phyloP scores from a whole-genome alignment of 495 filamentous ascomycete species.

The Hyphodiscus hymeniophilus region DNA sequence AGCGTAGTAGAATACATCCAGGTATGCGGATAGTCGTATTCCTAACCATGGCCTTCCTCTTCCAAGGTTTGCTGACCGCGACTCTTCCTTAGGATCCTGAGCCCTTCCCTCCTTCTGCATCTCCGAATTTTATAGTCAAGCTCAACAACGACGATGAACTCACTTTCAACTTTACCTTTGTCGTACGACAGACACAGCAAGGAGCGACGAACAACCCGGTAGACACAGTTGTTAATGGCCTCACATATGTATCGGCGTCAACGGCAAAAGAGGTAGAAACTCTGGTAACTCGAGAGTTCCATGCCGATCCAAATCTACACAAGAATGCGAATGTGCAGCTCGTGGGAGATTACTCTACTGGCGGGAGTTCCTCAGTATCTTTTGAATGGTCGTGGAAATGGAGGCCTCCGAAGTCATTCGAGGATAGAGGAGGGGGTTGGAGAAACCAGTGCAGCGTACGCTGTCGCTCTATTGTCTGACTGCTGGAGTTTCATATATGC shows the following conservation, averaged over 20 bases:
- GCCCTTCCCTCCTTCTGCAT: conserved; percentile 37
- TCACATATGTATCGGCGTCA: conserved; percentile 87
- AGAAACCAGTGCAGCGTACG: conserved; percentile 81
- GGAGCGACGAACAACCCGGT: conserved; percentile 36
- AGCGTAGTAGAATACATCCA: conserved; percentile 82
- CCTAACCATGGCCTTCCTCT: background rate
- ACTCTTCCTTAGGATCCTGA: conserved; percentile 67
- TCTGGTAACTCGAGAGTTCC: conserved; percentile 87
- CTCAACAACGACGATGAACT: conserved; percentile 86
- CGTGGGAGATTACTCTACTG: conserved; percentile 80
- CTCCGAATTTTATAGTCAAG: conserved; percentile 76
- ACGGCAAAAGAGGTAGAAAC: conserved; percentile 84
- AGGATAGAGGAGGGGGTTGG: conserved; percentile 90
- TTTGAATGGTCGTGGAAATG: conserved; percentile 97
- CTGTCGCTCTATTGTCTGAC: background rate
- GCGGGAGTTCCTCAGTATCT: conserved; percentile 70
- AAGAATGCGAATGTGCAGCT: conserved; percentile 94
- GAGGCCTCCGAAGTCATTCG: conserved; percentile 75
- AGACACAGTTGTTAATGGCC: conserved; percentile 76
- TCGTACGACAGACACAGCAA: conserved; percentile 61
- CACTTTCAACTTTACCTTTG: conserved; percentile 83
- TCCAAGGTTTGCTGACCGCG: background rate
- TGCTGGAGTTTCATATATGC: conserved; percentile 1
- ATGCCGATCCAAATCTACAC: conserved; percentile 94
- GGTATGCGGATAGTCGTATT: conserved; percentile 39